Conservation (phyloP, 148 eudicot genomes). For the Drosera capensis region DNA sequence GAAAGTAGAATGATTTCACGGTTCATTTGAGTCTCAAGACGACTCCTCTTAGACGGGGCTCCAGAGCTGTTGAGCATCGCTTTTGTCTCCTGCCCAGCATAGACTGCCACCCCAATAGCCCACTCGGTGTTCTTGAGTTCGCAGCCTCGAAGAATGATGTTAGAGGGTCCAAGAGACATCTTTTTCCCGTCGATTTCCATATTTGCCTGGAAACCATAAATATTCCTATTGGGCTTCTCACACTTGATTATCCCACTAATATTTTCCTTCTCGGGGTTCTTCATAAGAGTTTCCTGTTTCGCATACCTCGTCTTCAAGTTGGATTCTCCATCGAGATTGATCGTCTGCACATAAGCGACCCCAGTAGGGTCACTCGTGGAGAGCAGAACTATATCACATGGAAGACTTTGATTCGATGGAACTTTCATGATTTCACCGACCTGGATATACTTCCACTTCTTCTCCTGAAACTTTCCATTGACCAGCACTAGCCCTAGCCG, state of each 20-base stretch:
- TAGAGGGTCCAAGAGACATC: conserved; percentile 87
- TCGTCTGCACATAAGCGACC: conserved; percentile 90
- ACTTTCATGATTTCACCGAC: conserved; percentile 85
- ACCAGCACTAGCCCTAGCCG: conserved; percentile 50
- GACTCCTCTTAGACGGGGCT: conserved; percentile 93
- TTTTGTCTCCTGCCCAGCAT: conserved; percentile 89
- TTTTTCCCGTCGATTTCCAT: conserved; percentile 91
- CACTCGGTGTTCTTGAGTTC: conserved; percentile 87
- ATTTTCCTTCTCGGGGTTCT: conserved; percentile 40
- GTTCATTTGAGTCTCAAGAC: conserved; percentile 89
- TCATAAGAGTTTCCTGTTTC: conserved; percentile 78
- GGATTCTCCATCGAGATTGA: conserved; percentile 93
- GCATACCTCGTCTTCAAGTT: conserved; percentile 95
- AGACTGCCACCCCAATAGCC: conserved; percentile 85
- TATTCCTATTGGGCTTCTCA: conserved; percentile 90
- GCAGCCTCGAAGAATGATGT: conserved; percentile 88
- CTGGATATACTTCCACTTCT: conserved; percentile 72
- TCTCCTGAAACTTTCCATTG: conserved; percentile 40
- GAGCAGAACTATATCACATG: conserved; percentile 89
- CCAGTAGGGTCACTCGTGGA: conserved; percentile 96
- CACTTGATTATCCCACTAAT: conserved; percentile 77
- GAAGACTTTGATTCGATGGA: conserved; percentile 62
- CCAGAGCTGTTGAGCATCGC: conserved; percentile 98
- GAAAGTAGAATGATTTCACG: conserved; percentile 73
- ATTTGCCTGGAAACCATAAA: conserved; percentile 80